A percentile compares a stretch with the other conserved stretches of the same genome.
Evolutionary conservation across 169 alveolate species (phyloP).

Genomic region (Fabrea salina): DNA sequence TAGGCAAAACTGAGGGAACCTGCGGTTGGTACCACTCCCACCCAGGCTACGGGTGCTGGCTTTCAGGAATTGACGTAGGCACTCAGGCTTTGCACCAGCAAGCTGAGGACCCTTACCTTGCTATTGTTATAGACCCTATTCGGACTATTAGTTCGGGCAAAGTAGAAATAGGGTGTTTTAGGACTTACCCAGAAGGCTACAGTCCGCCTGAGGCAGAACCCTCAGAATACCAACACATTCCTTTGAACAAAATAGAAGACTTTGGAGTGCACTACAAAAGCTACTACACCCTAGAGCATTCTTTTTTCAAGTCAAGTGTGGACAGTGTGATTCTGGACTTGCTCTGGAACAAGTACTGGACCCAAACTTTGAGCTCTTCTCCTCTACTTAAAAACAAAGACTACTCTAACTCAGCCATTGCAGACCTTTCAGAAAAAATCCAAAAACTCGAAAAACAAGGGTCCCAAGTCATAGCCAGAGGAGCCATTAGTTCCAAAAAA

Average conservation of each 20-base stretch:
- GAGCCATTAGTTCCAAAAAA: background rate
- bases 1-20: conserved; percentile 66
- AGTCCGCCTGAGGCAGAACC: conserved; percentile 37
- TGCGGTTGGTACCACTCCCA: conserved; percentile 93
- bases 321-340: conserved; percentile 55
- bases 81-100: conserved; percentile 77
- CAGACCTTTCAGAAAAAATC: conserved; percentile 39
- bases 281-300: conserved; percentile 55
- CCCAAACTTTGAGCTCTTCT: conserved; percentile 50
- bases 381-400: conserved; percentile 43
- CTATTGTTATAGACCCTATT: conserved; percentile 86
- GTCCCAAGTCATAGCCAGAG: background rate
- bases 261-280: conserved; percentile 82
- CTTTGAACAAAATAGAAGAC: conserved; percentile 82
- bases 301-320: conserved; percentile 63
- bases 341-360: conserved; percentile 79
- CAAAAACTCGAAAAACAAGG: background rate
- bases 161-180: conserved; percentile 84
- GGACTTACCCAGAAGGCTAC: conserved; percentile 80
- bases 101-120: conserved; percentile 85
- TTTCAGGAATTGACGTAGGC: conserved; percentile 84
- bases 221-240: conserved; percentile 56
- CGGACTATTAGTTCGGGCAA: conserved; percentile 77
- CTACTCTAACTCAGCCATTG: conserved; percentile 25
- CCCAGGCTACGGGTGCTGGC: conserved; percentile 92